Base-by-base conservation (phyloP, 176 grass and related monocot species). In the Oryza longistaminata region DNA sequence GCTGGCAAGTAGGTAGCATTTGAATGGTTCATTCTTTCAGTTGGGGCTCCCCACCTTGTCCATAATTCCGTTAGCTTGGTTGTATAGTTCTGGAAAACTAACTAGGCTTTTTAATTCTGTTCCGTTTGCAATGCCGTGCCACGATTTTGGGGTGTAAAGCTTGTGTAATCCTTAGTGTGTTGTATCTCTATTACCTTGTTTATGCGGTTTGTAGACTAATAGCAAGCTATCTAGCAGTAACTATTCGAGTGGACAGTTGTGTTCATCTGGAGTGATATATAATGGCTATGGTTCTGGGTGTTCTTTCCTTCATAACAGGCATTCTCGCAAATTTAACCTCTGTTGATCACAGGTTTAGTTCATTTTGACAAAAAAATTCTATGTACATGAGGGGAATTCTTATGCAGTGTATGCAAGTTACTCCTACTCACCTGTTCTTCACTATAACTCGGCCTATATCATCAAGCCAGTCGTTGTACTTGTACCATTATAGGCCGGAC, bases 81-180 rank as follows among this genome's bases (percentile, higher is more conserved):
- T 83, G 81, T 91, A 87, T 76, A 87, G 81, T 76, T 84, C 29
- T 81, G 62, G 46, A 77, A 80, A 71, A 80, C 67, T 80, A 87
- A 87, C 70, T 64, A 75, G 70, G 62, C 39, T 53, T 42, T 15
- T 71, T 62, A 64, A 39, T 76, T 80, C 31, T 91, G 85, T 33
- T 2, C 24, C 3, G 48, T 73, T 88, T 75, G 49, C 21, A 24
- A 66, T 50, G 22, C 50, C 2, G 25, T 81, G 33, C 80, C 70
- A 58, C 75, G 85, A 84, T 87, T 91, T 87, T 87, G 85, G 85
- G 58, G 80, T 91, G 85, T 81, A 81, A 91, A 84, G 70, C 71
- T 11, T 71, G 44, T 80, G 66, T 50, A 52, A 80, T 66, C 45
- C 48, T 74, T 84, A 81, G 70, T 49, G 80, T 83, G 53, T 19